phyloP scores from a whole-genome alignment of 768 basidiomycete species.

The Kwoniella newhampshirensis region DNA sequence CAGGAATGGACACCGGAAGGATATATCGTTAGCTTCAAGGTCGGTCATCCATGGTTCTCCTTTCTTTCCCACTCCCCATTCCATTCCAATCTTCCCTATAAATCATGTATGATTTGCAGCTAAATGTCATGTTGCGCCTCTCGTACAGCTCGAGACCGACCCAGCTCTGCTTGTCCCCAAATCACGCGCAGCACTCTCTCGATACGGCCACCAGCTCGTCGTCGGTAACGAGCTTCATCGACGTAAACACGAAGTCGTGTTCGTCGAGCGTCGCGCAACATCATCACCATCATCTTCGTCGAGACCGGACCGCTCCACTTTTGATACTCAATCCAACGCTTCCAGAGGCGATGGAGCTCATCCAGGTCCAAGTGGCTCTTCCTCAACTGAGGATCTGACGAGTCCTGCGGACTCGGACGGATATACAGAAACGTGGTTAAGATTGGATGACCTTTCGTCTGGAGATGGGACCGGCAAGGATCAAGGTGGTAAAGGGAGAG shows the following conservation, averaged over 20 bases:
- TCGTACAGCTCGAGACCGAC: conserved; percentile 93
- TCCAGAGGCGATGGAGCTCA: conserved; percentile 5
- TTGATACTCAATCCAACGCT: too few relatives aligned
- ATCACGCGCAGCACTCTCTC: conserved; percentile 77
- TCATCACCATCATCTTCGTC: too few relatives aligned
- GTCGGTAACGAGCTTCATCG: conserved; percentile 93
- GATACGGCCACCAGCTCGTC: conserved; percentile 96
- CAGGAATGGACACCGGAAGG: conserved; percentile 89
- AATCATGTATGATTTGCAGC: too few relatives aligned
- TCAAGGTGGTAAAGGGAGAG: conserved; percentile 32
- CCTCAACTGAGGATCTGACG: too few relatives aligned
- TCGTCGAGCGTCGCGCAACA: conserved; percentile 64
- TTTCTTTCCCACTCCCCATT: neutral
- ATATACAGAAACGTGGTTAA: conserved; percentile 53
- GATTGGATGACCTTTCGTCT: conserved; percentile 33
- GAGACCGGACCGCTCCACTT: too few relatives aligned
- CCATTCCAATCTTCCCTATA: too few relatives aligned
- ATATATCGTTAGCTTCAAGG: conserved; percentile 97
- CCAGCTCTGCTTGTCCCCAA: conserved; percentile 79
- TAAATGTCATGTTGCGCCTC: too few relatives aligned
- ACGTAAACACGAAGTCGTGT: conserved; percentile 87
- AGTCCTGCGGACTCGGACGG: too few relatives aligned
- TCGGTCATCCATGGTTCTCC: too few relatives aligned
- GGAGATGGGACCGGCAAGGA: conserved; percentile 25
- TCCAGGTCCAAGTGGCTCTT: neutral